These are phyloP conservation scores for Rhodamnia argentea DNA, from an alignment of 345 rosid genomes.

Conservation along the genomic window DNA sequence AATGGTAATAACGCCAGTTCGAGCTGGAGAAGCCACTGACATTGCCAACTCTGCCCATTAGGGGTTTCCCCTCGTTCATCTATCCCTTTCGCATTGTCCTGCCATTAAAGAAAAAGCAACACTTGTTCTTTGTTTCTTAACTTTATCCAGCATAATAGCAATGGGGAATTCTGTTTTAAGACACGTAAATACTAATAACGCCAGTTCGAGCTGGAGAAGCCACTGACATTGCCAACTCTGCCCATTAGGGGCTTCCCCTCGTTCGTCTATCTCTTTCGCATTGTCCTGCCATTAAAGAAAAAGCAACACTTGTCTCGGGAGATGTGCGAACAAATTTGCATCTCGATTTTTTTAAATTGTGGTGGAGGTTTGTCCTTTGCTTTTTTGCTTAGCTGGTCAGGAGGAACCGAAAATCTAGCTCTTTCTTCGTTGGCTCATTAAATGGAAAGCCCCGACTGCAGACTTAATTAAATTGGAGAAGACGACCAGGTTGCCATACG, in stretches of 20 bases:
- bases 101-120: neutral
- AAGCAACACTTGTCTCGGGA: slow-evolving; percentile 7
- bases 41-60: slow-evolving; percentile 52
- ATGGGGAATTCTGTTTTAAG: neutral
- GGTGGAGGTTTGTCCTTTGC: slow-evolving; percentile 15
- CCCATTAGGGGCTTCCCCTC: slow-evolving; percentile 11
- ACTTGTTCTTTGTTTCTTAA: neutral
- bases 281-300: slow-evolving; percentile 7
- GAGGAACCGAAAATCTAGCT: slow-evolving; percentile 25
- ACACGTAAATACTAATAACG: slow-evolving; percentile 8
- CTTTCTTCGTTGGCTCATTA: neutral
- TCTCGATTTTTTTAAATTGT: slow-evolving; percentile 12
- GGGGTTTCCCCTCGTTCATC: slow-evolving; percentile 5
- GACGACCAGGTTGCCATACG: neutral
- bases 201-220: slow-evolving; percentile 24
- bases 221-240: slow-evolving; percentile 70
- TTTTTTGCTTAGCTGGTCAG: slow-evolving; percentile 23
- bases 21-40: slow-evolving; percentile 42
- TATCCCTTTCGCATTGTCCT: slow-evolving; percentile 7
- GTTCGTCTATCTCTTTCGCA: slow-evolving; percentile 2
- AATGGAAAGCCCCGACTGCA: neutral
- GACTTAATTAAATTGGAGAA: neutral
- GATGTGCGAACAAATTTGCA: slow-evolving; percentile 15
- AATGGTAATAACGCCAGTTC: slow-evolving; percentile 16
- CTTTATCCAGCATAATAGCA: neutral